Evolutionary conservation across 2,329 filamentous ascomycete genomes (phyloP), one percentile per base, ranked within the genome.

Genomic region (Colletotrichum incanum): DNA sequence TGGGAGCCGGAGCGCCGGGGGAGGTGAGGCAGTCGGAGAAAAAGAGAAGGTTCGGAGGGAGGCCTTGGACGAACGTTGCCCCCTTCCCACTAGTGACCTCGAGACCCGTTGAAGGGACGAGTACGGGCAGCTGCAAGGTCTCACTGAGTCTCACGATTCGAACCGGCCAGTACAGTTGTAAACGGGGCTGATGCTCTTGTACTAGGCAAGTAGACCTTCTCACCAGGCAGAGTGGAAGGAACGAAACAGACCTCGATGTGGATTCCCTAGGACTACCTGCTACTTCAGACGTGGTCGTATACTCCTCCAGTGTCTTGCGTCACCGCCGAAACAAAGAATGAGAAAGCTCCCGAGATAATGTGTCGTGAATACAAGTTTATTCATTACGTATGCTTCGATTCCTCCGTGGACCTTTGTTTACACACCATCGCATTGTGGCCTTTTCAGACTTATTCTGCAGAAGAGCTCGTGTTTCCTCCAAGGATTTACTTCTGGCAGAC

Each of bases 31-130:
- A 54, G 64, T 64, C 28, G 54, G 31, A 12, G 28, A 49, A 59
- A 65, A 69, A 72, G 54, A 65, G 70, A 70, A 70, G 54, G 59
- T 60, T 60, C 31, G 65, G 70, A 72, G 70, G 70, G 70, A 72
- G 70, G 31, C 45, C 18, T 23, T 54, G 50, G 39, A 41, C 26
- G 54, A 54, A 65, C 23, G 70, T 70, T 69, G 59, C 69, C 65
- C 58, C 69, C 58, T 68, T 59, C 58, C 52, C 67, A 23, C 31
- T 20, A 31, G 28, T 26, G 49, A 54, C 37, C 58, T 62, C 28
- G 49, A 59, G 47, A 45, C 56, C 58, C 64, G 68, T 71, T 67
- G 56, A 62, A 71, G 62, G 65, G 43, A 71, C 60, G 60, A 70
- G 28, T 55, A 60, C 14, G 23, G 20, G 47, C 54, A 64, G 45